phyloP scores from a whole-genome alignment of 805 yeast species.

The Jamesozyma hellenica region DNA sequence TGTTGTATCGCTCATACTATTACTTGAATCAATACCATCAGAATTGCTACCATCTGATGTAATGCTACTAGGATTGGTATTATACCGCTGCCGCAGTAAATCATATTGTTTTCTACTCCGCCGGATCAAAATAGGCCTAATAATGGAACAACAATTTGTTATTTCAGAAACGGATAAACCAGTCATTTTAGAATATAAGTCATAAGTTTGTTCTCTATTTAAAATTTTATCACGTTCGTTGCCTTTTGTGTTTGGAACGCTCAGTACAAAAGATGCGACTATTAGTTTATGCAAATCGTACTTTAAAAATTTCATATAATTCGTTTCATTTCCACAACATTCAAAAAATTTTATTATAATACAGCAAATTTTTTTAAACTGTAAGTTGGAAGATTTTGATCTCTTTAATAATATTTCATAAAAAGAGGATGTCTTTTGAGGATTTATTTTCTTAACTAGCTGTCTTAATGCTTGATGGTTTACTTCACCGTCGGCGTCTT shows the following conservation, averaged over 20 bases:
- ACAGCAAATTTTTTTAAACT: slow-evolving; percentile 21
- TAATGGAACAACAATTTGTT: slow-evolving; percentile 18
- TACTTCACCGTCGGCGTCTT: neutral
- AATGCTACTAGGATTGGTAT: neutral
- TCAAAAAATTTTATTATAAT: slow-evolving; percentile 17
- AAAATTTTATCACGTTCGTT: slow-evolving; percentile 7
- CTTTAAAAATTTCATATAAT: slow-evolving; percentile 16
- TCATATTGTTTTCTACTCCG: slow-evolving; percentile 11
- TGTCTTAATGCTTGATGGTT: neutral
- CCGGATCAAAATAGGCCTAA: slow-evolving; percentile 17
- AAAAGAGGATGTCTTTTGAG: slow-evolving; percentile 6
- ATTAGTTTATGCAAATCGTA: slow-evolving; percentile 15
- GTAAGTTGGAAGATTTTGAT: slow-evolving; percentile 11
- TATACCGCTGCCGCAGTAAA: neutral
- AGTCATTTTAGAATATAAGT: slow-evolving; percentile 12
- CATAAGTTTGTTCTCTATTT: slow-evolving; percentile 11
- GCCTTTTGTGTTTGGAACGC: slow-evolving; percentile 11
- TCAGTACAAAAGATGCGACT: slow-evolving; percentile 16
- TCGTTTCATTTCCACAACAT: slow-evolving; percentile 11
- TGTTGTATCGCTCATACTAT: too few species aligned
- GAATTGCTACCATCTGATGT: neutral
- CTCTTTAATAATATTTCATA: slow-evolving; percentile 13
- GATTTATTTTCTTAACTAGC: slow-evolving; percentile 1
- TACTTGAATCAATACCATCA: neutral
- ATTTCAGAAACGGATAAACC: slow-evolving; percentile 18